Base-by-base conservation (phyloP, 306 rosid genomes). In the Acacia crassicarpa region DNA sequence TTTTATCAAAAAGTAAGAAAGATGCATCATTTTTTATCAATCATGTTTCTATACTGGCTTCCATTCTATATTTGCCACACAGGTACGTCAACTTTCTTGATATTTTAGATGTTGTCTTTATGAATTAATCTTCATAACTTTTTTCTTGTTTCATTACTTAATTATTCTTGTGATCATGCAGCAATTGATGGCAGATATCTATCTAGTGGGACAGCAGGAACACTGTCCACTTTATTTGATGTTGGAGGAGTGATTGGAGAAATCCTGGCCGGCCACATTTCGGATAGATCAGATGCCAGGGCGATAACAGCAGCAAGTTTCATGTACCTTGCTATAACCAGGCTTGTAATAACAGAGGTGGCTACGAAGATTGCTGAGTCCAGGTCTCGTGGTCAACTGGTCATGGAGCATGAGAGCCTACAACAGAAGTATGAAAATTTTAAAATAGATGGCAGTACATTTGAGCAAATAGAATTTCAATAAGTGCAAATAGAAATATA, bases 251-350 rank as follows among this genome's bases (percentile, higher is more conserved):
- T 96, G 33, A 70, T 96, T 6, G 98, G 99, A 40, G 99, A 98
- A 86, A 90, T 96, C 80, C 91, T 96, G 32, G 99, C 99, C 0
- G 99, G 99, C 51, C 93, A 92, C 89, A 91, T 96, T 77, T 96
- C 99, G 0, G 99, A 96, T 84, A 96, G 82, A 38, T 79, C 93
- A 78, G 80, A 77, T 10, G 99, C 97, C n/a, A 88, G 98, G 87
- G 99, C 99, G 41, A 92, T 92, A 78, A 96, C 98, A 48, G 99
- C 98, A 49, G 98, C 99, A 40, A 93, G 98, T 90, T 96, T 96
- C 91, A 96, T 91, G 99, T 96, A 96, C 78, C 94, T 98, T 88
- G 94, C 99, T 16, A 96, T 96, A 65, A 96, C 99, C 14, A 89
- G 91, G 83, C 97, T 96, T 62, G 94, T 96, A 1, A 72, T 93